Evolutionary conservation across 352 stramenopile species (phyloP).

Genomic region (Globisporangium rhizosaccharum): DNA sequence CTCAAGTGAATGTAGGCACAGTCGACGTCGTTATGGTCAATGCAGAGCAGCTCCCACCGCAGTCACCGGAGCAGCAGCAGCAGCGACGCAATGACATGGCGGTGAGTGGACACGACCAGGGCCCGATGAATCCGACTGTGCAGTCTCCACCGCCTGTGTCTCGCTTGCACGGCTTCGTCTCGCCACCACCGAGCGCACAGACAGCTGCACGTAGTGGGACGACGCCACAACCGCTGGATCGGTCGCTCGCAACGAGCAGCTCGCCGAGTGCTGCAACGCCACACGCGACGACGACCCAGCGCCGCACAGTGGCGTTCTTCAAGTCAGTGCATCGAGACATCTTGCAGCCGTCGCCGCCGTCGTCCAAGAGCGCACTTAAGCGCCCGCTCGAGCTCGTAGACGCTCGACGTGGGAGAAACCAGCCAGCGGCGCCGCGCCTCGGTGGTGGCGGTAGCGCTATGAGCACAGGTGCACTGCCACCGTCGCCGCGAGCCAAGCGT

Average conservation of each 20-base stretch:
- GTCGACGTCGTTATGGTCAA: not conserved
- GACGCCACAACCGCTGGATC: not conserved
- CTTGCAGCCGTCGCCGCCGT: not conserved
- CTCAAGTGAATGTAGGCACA: not conserved
- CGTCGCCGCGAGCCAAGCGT: not conserved
- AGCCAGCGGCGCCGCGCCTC: not conserved
- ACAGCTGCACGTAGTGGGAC: not conserved
- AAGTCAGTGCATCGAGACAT: constrained; percentile 3
- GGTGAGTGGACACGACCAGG: too few species aligned
- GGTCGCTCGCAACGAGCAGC: not conserved
- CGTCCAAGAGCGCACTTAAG: constrained; percentile 7
- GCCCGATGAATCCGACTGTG: not conserved
- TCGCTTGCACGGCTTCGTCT: not conserved
- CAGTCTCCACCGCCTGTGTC: constrained; percentile 1
- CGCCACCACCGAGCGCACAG: too few species aligned
- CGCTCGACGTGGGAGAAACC: not conserved
- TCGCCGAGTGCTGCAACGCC: not conserved
- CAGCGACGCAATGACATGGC: not conserved
- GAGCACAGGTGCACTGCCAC: not conserved
- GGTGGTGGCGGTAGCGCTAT: not conserved
- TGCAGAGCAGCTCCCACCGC: not conserved
- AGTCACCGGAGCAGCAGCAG: not conserved
- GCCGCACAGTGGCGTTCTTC: constrained; percentile 1
- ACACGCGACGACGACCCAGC: not conserved
- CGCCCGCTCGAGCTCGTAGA: constrained; percentile 2